Percentiles rank a stretch among this genome's conserved stretches.
These are phyloP conservation scores for Colletotrichum tropicicola DNA, from an alignment of 2,329 filamentous ascomycete species.

Conservation along the genomic window DNA sequence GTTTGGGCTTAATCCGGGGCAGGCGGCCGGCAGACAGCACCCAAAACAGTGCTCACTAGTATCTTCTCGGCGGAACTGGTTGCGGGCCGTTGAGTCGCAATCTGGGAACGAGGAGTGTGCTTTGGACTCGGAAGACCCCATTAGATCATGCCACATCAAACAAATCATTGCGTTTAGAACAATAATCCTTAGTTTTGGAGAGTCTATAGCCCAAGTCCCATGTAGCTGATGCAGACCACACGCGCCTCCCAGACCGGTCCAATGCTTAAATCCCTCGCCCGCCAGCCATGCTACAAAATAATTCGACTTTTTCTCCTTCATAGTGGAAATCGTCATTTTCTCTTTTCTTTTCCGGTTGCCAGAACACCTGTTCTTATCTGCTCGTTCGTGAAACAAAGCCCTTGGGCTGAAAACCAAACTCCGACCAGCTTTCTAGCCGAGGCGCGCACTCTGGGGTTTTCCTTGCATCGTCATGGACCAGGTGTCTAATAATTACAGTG, in stretches of 20 bases:
- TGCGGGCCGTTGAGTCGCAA: too few species aligned
- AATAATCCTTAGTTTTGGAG: slow-evolving; percentile 6
- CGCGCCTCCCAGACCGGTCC: slow-evolving; percentile 2
- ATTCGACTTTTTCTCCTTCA: background rate
- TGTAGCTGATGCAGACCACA: background rate
- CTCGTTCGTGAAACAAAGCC: background rate
- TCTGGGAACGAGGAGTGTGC: too few species aligned
- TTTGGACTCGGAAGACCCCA: too few species aligned
- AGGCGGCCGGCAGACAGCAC: too few species aligned
- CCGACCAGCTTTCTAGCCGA: background rate
- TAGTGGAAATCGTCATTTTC: background rate
- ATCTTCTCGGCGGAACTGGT: too few species aligned
- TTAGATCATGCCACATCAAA: background rate
- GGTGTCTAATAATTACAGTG: slow-evolving; percentile 19
- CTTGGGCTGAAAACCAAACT: background rate
- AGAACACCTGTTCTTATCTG: background rate
- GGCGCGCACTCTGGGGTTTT: background rate
- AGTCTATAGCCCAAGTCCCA: slow-evolving; percentile 8
- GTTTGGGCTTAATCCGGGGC: too few species aligned
- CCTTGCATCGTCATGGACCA: background rate
- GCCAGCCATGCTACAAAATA: slow-evolving; percentile 7
- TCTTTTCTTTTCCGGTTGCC: background rate
- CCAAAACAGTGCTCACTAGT: too few species aligned
- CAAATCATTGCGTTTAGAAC: background rate
- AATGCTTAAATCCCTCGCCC: slow-evolving; percentile 12